phyloP scores from a whole-genome alignment of 331 rosid genomes.

The Malus hybrid region DNA sequence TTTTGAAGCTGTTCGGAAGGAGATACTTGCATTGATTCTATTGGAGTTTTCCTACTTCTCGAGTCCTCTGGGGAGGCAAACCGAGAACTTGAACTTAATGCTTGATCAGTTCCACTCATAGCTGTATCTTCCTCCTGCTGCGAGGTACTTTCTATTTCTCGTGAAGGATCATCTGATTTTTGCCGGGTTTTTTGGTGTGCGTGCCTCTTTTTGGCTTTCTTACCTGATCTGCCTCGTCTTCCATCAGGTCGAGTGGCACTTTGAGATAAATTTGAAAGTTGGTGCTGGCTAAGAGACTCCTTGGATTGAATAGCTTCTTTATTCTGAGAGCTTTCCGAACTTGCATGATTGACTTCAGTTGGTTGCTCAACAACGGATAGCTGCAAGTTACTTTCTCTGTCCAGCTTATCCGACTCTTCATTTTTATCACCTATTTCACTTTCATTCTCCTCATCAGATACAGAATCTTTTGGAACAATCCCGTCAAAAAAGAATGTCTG shows the following conservation, averaged over 20 bases:
- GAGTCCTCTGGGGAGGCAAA: constrained; percentile 75
- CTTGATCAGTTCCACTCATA: constrained; percentile 97
- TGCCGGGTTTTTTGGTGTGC: constrained; percentile 70
- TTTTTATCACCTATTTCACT: constrained; percentile 61
- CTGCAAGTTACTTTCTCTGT: constrained; percentile 49
- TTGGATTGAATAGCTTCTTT: constrained; percentile 47
- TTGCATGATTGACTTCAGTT: constrained; percentile 40
- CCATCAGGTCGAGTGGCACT: constrained; percentile 65
- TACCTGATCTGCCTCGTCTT: constrained; percentile 88
- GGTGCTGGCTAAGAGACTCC: constrained; percentile 56
- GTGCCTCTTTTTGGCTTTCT: constrained; percentile 95
- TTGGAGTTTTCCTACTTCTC: constrained; percentile 77
- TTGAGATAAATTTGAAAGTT: constrained; percentile 66
- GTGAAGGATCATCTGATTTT: constrained; percentile 60
- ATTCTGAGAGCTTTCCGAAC: constrained; percentile 64
- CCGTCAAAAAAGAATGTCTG: constrained; percentile 90
- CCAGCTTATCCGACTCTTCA: constrained; percentile 52
- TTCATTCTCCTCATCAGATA: constrained; percentile 71
- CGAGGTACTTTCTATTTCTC: constrained; percentile 69
- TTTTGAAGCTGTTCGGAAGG: constrained; percentile 40
- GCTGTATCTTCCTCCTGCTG: constrained; percentile 76
- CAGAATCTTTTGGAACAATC: constrained; percentile 60
- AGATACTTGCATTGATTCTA: constrained; percentile 65
- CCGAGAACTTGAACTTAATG: constrained; percentile 82
- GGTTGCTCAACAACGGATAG: constrained; percentile 47